These are phyloP conservation scores for Stephania japonica DNA, from an alignment of 164 flowering plant species.

Conservation along the genomic window DNA sequence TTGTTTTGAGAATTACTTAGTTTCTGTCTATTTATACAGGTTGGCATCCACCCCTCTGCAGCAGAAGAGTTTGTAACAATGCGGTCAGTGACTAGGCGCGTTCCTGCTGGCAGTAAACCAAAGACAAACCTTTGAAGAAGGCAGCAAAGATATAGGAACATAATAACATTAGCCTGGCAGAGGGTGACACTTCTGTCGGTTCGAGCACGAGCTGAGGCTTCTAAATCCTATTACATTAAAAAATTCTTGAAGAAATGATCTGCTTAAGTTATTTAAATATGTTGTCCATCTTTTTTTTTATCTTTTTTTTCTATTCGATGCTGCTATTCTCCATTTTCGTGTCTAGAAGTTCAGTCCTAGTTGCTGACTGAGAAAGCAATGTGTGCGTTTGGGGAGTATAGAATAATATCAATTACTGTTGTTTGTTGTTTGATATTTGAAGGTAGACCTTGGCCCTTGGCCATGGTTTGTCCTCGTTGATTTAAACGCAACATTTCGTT, in stretches of 20 bases:
- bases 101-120: conserved; percentile 39
- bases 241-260: neutral
- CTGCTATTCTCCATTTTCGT: neutral
- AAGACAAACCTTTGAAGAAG: conserved; percentile 49
- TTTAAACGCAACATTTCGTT: too few species aligned
- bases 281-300: neutral
- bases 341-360: neutral
- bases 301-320: too few species aligned
- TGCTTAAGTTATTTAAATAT: neutral
- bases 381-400: neutral
- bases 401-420: neutral
- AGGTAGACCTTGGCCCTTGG: too few species aligned
- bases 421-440: too few species aligned
- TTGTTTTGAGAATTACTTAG: too few species aligned
- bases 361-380: neutral
- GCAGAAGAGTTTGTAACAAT: conserved; percentile 98
- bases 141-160: neutral
- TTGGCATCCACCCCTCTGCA: conserved; percentile 96
- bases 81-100: conserved; percentile 69
- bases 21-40: conserved; percentile 28
- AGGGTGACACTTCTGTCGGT: neutral
- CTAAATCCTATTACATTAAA: neutral
- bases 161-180: neutral
- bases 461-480: too few species aligned
- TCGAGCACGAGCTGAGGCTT: neutral